A percentile compares a stretch with the other conserved stretches of the same genome.
phyloP scores from a whole-genome alignment of 1,284 basidiomycete genomes.

The Phellopilus nigrolimitatus region DNA sequence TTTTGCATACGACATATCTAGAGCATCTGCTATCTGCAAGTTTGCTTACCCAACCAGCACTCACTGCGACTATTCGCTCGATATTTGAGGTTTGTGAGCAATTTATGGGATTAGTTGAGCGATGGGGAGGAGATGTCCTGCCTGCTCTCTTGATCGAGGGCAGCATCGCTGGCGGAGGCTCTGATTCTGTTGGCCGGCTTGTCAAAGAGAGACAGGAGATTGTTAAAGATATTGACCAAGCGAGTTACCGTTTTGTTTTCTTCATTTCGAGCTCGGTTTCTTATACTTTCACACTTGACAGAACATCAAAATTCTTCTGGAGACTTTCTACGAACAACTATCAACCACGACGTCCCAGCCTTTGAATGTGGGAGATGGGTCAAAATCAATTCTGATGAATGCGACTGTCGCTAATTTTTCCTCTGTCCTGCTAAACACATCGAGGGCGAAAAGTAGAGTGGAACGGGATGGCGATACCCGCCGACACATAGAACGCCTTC shows the following conservation, averaged over 20 bases:
- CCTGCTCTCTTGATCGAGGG: slow-evolving; percentile 81
- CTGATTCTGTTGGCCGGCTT: slow-evolving; percentile 57
- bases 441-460: slow-evolving; percentile 41
- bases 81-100: slow-evolving; percentile 80
- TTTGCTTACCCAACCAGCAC: slow-evolving; percentile 62
- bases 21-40: slow-evolving; percentile 78
- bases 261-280: slow-evolving; percentile 6
- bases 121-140: slow-evolving; percentile 90
- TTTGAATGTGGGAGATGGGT: slow-evolving; percentile 54
- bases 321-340: slow-evolving; percentile 75
- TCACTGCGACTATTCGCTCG: slow-evolving; percentile 61
- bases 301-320: slow-evolving; percentile 58
- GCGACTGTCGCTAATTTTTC: slow-evolving; percentile 48
- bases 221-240: slow-evolving; percentile 73
- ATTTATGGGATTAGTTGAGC: slow-evolving; percentile 79
- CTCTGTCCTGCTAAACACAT: slow-evolving; percentile 43
- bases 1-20: slow-evolving; percentile 77
- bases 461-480: slow-evolving; percentile 60
- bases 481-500: slow-evolving; percentile 76
- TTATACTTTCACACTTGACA: slow-evolving; percentile 27
- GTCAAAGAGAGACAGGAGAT: slow-evolving; percentile 63
- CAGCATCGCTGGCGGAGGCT: slow-evolving; percentile 49
- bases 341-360: slow-evolving; percentile 67
- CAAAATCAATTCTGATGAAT: slow-evolving; percentile 62
- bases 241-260: slow-evolving; percentile 30